Evolutionary conservation across 2,329 filamentous ascomycete genomes (phyloP), one percentile per base, ranked within the genome.

Genomic region (Arthroderma uncinatum): DNA sequence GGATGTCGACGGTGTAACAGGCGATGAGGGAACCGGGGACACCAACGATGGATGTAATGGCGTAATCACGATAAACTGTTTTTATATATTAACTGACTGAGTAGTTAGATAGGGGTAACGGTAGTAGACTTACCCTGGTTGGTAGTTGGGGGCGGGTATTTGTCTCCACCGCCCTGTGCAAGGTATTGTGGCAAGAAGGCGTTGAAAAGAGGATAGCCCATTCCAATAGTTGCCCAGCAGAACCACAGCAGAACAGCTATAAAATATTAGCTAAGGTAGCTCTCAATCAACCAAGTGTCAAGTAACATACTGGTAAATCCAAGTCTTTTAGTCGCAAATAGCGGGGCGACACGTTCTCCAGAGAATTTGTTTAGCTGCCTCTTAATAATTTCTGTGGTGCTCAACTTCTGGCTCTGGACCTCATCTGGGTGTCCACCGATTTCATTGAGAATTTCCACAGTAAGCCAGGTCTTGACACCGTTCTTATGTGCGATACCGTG

Each of bases 101-200:
- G n/a, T 2, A 6, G 7, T 5, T 9, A 6, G 23, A 36, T 3
- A 16, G 19, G 7, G 37, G 33, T 21, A 12, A 34, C 23, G 8
- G 3, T 14, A 23, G 16, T 36, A 21, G 47, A 59, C 61, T 40
- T 53, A 62, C 61, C 75, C 34, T 72, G 69, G 52, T 69, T 66
- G 16, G 69, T 68, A 10, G 72, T 66, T 25, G 72, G 71, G 4
- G 63, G 61, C 21, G 72, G 71, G 4, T 63, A 61, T 53, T 72
- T 72, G 12, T 65, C 61, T 6, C 64, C 65, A 9, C 74, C 74
- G 25, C 81, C 79, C 57, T 82, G 79, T 23, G 83, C 81, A 59
- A 94, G 81, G 66, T 93, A 93, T 63, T 93, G 87, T 0, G 89
- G 89, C n/a, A 95, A 78, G 72, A 94, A 94, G 55, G 87, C 86